These are phyloP conservation scores for Luzula sylvatica DNA, from an alignment of 176 grass and related monocot genomes.

Conservation along the genomic window DNA sequence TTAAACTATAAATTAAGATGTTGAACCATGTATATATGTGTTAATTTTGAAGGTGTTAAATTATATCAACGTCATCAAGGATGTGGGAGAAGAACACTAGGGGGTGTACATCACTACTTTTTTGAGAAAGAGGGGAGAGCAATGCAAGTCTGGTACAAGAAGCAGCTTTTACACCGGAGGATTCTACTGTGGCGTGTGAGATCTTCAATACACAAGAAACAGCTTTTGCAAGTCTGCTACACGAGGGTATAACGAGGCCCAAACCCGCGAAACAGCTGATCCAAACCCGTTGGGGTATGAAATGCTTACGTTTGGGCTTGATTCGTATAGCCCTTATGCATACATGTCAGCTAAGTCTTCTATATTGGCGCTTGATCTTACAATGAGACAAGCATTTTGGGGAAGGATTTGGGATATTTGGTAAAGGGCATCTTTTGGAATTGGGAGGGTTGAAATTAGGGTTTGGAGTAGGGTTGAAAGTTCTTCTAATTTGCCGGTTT, in stretches of 20 bases:
- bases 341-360: constrained; percentile 97
- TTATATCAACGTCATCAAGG: too few relatives aligned
- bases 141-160: constrained; percentile 61
- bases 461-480: constrained; percentile 55
- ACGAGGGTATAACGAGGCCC: constrained; percentile 91
- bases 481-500: constrained; percentile 67
- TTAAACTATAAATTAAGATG: too few relatives aligned
- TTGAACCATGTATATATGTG: too few relatives aligned
- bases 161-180: constrained; percentile 93
- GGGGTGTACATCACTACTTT: too few relatives aligned
- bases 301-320: constrained; percentile 76
- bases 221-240: constrained; percentile 62
- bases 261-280: constrained; percentile 50
- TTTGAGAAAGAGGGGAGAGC: constrained; percentile 47
- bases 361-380: constrained; percentile 90
- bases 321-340: constrained; percentile 85
- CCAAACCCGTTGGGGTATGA: constrained; percentile 37
- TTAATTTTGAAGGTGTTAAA: too few relatives aligned
- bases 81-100: too few relatives aligned
- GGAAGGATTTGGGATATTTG: constrained; percentile 41
- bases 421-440: constrained; percentile 39
- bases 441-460: constrained; percentile 45
- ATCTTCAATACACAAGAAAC: constrained; percentile 45
- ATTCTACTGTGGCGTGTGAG: constrained; percentile 66
- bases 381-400: constrained; percentile 49